These are phyloP conservation scores for Claviceps sp. DNA, from an alignment of 2,329 filamentous ascomycete genomes.

Conservation along the genomic window DNA sequence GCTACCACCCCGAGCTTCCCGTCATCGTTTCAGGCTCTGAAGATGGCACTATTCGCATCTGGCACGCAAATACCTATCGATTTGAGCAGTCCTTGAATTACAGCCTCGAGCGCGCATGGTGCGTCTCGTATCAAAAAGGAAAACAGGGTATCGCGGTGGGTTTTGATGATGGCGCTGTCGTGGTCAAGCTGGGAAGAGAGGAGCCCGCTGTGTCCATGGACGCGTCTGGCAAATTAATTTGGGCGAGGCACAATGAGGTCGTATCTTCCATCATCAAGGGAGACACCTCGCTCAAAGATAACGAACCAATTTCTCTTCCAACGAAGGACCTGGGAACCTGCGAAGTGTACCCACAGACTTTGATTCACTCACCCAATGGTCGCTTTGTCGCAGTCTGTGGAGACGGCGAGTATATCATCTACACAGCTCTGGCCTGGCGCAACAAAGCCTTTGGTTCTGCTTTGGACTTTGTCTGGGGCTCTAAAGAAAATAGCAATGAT, in stretches of 20 bases:
- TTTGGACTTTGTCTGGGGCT: conserved; percentile 92
- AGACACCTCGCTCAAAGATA: conserved; percentile 76
- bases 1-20: conserved; percentile 92
- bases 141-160: conserved; percentile 91
- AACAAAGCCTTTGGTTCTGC: conserved; percentile 97
- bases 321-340: conserved; percentile 93
- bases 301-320: conserved; percentile 69
- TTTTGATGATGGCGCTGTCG: conserved; percentile 94
- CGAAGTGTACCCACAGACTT: conserved; percentile 90
- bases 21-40: conserved; percentile 97
- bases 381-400: conserved; percentile 72
- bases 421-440: conserved; percentile 88
- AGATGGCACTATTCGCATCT: conserved; percentile 94
- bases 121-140: conserved; percentile 87
- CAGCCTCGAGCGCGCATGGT: conserved; percentile 92
- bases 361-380: conserved; percentile 92
- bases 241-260: conserved; percentile 90
- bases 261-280: conserved; percentile 90
- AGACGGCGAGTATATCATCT: conserved; percentile 98
- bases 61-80: conserved; percentile 96
- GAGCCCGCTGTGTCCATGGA: conserved; percentile 98
- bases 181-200: conserved; percentile 94
- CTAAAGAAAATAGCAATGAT: conserved; percentile 95
- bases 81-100: conserved; percentile 95
- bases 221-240: conserved; percentile 85